A percentile compares a stretch with the other conserved stretches of the same genome.
These are phyloP conservation scores for Naganishia vaughanmartiniae DNA, from an alignment of 768 basidiomycete genomes.

Conservation along the genomic window DNA sequence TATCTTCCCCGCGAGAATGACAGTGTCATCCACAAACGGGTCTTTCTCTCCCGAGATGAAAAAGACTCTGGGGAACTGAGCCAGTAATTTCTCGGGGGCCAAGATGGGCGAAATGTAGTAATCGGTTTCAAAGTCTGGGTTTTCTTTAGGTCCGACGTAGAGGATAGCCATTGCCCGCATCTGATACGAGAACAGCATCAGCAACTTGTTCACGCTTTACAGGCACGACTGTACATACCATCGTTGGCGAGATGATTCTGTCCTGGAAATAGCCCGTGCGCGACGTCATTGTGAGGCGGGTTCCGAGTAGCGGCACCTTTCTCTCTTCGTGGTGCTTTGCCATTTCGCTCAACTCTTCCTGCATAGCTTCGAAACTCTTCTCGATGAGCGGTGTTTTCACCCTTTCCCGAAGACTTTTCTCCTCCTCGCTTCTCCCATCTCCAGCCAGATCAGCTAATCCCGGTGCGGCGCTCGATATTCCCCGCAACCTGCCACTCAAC, in stretches of 20 bases:
- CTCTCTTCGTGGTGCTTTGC: conserved; percentile 54
- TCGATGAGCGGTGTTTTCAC: conserved; percentile 54
- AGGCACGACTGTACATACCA: conserved; percentile 63
- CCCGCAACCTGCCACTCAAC: conserved; percentile 35
- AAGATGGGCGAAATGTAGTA: conserved; percentile 95
- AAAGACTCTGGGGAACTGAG: conserved; percentile 87
- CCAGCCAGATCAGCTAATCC: background rate
- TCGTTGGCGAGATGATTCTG: conserved; percentile 86
- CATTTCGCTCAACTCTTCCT: conserved; percentile 59
- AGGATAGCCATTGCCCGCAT: conserved; percentile 99
- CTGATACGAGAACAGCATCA: conserved; percentile 54
- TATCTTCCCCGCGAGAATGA: conserved; percentile 93
- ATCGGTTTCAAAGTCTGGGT: conserved; percentile 91
- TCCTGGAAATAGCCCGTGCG: conserved; percentile 91
- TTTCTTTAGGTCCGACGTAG: conserved; percentile 88
- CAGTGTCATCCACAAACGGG: conserved; percentile 94
- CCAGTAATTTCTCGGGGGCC: conserved; percentile 75
- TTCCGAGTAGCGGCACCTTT: conserved; percentile 67
- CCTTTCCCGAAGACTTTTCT: conserved; percentile 71
- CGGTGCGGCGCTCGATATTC: background rate
- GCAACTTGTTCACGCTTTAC: background rate
- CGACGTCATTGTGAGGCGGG: conserved; percentile 89
- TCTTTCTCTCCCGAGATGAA: conserved; percentile 89
- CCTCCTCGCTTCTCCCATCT: conserved; percentile 62
- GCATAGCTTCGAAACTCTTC: conserved; percentile 44